These are phyloP conservation scores for Aspergillus quadrilineatus DNA, from an alignment of 2,329 filamentous ascomycete genomes.

Conservation along the genomic window DNA sequence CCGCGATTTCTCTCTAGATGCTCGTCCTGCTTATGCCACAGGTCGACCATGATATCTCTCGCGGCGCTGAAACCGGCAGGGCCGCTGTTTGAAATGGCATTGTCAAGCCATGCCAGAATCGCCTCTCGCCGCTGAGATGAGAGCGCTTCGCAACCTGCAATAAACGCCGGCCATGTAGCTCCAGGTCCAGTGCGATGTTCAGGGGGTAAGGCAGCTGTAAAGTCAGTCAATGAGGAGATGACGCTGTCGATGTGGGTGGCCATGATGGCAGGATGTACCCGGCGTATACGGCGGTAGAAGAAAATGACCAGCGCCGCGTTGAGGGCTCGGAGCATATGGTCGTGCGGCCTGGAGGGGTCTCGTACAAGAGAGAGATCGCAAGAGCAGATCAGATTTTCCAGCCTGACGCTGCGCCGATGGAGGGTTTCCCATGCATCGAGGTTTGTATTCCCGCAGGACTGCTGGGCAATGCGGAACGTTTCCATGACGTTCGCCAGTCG, in stretches of 20 bases:
- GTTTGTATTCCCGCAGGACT: slow-evolving; percentile 12
- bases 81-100: slow-evolving; percentile 23
- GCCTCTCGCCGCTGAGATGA: slow-evolving; percentile 21
- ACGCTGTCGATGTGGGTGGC: slow-evolving; percentile 40
- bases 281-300: slow-evolving; percentile 44
- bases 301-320: slow-evolving; percentile 43
- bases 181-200: slow-evolving; percentile 23
- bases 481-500: slow-evolving; percentile 42
- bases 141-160: slow-evolving; percentile 43
- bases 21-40: slow-evolving; percentile 32
- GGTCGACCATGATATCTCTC: slow-evolving; percentile 28
- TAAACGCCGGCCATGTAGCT: slow-evolving; percentile 42
- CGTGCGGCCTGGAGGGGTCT: slow-evolving; percentile 21
- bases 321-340: slow-evolving; percentile 41
- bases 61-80: slow-evolving; percentile 27
- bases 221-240: slow-evolving; percentile 32
- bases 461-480: slow-evolving; percentile 24
- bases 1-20: slow-evolving; percentile 22
- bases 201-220: slow-evolving; percentile 25
- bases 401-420: slow-evolving; percentile 27
- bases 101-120: slow-evolving; percentile 27
- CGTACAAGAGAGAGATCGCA: slow-evolving; percentile 24
- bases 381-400: slow-evolving; percentile 38
- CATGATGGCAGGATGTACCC: slow-evolving; percentile 40
- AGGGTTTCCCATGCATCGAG: slow-evolving; percentile 29